A percentile compares a stretch with the other conserved stretches of the same genome.
Evolutionary conservation across 345 rosid genomes (phyloP).

Genomic region (Stellera chamaejasme): DNA sequence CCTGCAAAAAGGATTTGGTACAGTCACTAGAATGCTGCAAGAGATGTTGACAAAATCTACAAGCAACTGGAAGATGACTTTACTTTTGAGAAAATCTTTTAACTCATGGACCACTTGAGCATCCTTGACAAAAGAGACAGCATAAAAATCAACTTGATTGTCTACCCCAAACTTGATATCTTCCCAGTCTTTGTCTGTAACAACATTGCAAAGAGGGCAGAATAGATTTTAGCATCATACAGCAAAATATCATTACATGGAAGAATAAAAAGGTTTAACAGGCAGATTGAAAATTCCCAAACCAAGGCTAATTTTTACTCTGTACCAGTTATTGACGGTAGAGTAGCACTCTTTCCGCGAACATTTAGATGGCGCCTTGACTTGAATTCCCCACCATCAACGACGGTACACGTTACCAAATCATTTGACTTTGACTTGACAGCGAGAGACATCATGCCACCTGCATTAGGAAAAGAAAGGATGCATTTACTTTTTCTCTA

Average conservation of each 20-base stretch:
- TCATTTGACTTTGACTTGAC: constrained; percentile 77
- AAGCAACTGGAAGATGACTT: neutral
- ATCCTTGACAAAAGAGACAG: constrained; percentile 96
- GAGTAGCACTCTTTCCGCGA: constrained; percentile 91
- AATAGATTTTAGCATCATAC: neutral
- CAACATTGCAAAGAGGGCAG: constrained; percentile 1
- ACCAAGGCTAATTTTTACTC: neutral
- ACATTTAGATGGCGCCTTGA: constrained; percentile 97
- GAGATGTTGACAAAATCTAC: constrained; percentile 1
- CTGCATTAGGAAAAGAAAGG: constrained; percentile 27
- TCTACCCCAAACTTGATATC: constrained; percentile 98
- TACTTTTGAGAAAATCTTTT: constrained; percentile 81
- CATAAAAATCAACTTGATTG: constrained; percentile 91
- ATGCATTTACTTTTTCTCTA: neutral
- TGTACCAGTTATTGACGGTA: constrained; percentile 94
- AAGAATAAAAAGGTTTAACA: too few species aligned
- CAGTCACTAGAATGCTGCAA: constrained; percentile 11
- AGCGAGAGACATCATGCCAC: constrained; percentile 98
- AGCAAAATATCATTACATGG: neutral
- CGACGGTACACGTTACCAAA: constrained; percentile 60
- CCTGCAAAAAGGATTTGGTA: constrained; percentile 35
- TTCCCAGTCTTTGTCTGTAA: constrained; percentile 95
- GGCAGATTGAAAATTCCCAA: too few species aligned
- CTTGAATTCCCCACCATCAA: constrained; percentile 93
- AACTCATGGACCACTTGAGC: constrained; percentile 85